These are phyloP conservation scores for Russula foetens DNA, from an alignment of 768 basidiomycete species.

Conservation along the genomic window DNA sequence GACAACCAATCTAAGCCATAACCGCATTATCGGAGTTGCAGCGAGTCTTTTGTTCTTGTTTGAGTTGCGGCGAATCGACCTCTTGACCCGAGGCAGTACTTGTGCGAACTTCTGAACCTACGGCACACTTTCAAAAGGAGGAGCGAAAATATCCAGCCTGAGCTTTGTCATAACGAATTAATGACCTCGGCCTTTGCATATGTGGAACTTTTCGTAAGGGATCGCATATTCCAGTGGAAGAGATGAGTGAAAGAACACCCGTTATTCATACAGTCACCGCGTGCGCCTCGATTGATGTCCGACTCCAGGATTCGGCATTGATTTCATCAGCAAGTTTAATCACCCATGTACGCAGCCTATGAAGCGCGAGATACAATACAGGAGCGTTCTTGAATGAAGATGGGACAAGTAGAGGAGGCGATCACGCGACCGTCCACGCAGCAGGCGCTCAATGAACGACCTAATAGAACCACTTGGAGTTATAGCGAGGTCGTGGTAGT, in stretches of 20 bases:
- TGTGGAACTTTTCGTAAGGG: not conserved
- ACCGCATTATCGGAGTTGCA: too few species aligned
- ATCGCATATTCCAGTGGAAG: not conserved
- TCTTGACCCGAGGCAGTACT: too few species aligned
- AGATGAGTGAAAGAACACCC: not conserved
- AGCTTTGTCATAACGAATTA: too few species aligned
- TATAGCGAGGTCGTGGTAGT: not conserved
- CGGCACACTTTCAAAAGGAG: not conserved
- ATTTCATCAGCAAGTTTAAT: not conserved
- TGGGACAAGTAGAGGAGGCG: not conserved
- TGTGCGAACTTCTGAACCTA: too few species aligned
- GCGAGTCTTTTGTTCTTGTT: too few species aligned
- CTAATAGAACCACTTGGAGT: not conserved
- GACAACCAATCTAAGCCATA: too few species aligned
- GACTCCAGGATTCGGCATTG: not conserved
- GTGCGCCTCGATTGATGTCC: not conserved
- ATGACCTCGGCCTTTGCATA: not conserved
- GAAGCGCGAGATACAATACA: not conserved
- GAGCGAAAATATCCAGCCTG: not conserved
- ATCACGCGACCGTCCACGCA: not conserved
- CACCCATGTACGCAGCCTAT: too few species aligned
- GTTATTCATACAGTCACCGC: not conserved
- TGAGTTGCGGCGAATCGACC: not conserved
- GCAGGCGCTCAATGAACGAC: not conserved
- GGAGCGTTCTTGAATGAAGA: not conserved